Conservation (phyloP, 2,329 filamentous ascomycete genomes). For the Nigrospora osmanthi region DNA sequence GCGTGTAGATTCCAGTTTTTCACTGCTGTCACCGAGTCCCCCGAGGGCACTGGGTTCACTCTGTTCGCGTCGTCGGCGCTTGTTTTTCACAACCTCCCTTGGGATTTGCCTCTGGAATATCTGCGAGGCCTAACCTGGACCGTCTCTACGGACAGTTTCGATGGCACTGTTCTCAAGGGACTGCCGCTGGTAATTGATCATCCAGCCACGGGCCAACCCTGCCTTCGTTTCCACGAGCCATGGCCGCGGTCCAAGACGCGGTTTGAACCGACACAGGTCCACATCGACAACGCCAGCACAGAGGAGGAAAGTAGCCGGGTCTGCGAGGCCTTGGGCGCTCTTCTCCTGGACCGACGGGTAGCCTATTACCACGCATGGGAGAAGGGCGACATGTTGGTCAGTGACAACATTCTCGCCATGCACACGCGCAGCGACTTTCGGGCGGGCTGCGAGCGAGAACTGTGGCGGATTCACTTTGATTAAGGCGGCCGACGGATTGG, state of each 20-base stretch:
- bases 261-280: constrained; percentile 32
- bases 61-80: constrained; percentile 44
- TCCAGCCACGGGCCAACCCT: constrained; percentile 34
- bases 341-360: constrained; percentile 41
- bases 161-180: constrained; percentile 30
- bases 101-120: constrained; percentile 23
- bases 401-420: constrained; percentile 41
- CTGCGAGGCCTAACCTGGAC: constrained; percentile 37
- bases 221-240: constrained; percentile 46
- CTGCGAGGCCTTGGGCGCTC: constrained; percentile 29
- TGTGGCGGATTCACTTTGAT: constrained; percentile 45
- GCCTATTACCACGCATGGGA: constrained; percentile 45
- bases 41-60: constrained; percentile 43
- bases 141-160: constrained; percentile 39
- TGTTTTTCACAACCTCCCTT: constrained; percentile 37
- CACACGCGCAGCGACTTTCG: constrained; percentile 40
- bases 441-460: constrained; percentile 33
- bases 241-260: constrained; percentile 44
- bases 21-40: constrained; percentile 35
- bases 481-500: constrained; percentile 8
- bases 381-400: constrained; percentile 45
- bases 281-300: not conserved
- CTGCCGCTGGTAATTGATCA: constrained; percentile 37
- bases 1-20: constrained; percentile 41
- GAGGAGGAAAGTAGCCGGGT: constrained; percentile 18